Evolutionary conservation across 768 basidiomycete species (phyloP), one percentile per base, ranked within the genome.

Genomic region (Lactifluus echinatus): DNA sequence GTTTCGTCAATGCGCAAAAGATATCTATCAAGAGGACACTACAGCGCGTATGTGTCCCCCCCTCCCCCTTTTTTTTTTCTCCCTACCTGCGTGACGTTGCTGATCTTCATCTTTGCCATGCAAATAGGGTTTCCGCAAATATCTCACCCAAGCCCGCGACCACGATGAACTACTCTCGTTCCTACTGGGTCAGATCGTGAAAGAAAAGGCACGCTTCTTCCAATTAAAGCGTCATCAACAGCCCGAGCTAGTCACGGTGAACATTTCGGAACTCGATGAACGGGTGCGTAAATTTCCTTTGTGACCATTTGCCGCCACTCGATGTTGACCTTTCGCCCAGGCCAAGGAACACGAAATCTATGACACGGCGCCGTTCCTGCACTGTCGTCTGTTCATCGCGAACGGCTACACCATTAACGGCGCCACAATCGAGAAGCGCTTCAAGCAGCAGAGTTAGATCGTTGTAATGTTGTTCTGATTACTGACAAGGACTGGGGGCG

Each of bases 1-100:
- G 90, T 73, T 99, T 99, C 70, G 91, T 99, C 57, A 94, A 73
- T 63, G 89, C 96, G 26, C 96, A 99, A 71, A 99, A 99, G 77
- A 86, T 93, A 80, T 92, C 89, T 57, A 95, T 98, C 75, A 97
- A 97, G 79, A 96, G 93, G 75, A 94, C 93, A 2, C 75, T 99
- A 44, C 93, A 99, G 71, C 79, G 96, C 66, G 95, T 95, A 64
- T 63, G 84, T 77, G 17, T 14, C 7, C 29, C 24, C 23, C 56
- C 21, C 56, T 45, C 37, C 17, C 24, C 8, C 17, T 17, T n/a
- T 2, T 14, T 42, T 15, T n/a, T 10, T 4, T 14, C 2, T 34
- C 3, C 26, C 8, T 42, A 6, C 12, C 15, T 24, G 3, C 2
- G 14, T n/a, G 50, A 40, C 36, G 37, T 29, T 21, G 28, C 14